Evolutionary conservation across 495 filamentous ascomycete species (phyloP), one percentile per base, ranked within the genome.

Genomic region (Pyrenula aspistea): DNA sequence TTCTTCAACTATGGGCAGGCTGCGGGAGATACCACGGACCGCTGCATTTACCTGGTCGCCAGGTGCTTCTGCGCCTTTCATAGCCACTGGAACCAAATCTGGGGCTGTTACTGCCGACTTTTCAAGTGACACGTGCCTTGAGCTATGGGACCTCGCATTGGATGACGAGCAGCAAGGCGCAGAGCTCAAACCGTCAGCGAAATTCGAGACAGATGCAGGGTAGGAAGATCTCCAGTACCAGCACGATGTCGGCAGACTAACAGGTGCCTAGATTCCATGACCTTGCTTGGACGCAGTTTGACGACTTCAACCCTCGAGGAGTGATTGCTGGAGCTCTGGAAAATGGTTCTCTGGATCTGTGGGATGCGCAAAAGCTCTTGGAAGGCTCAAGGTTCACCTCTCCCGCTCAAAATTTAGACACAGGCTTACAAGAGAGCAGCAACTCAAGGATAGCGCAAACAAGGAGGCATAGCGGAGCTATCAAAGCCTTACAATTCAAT

Each of bases 401-500:
- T 31, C 56, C 52, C 57, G 63, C 36, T 60, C 24, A 50, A 10
- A 58, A 62, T 58, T 48, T 15, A 47, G 21, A 24, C 23, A 57
- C 49, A 55, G 67, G 73, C 55, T 71, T 60, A n/a, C 20, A 23
- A 47, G 42, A n/a, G 24, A 36, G 67, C 56, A 86, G 83, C 47
- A 86, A 92, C 70, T 77, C 91, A 10, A 73, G 89, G 63, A 82
- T 96, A 63, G 90, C 91, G 58, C 82, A 87, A 67, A 90, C 88
- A n/a, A 84, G 84, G 49, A 96, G 96, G 70, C 93, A 99, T 67
- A 87, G 80, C 42, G 93, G 92, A 19, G 83, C 94, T 24, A 91
- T 96, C 70, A 96, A 96, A 73, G 83, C 92, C 10, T 79, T 99
- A 23, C 91, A 99, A 70, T 99, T 97, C 78, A 99, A 99, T 73